Base-by-base conservation (phyloP, 78 protist species). In the Acrasis kona region DNA sequence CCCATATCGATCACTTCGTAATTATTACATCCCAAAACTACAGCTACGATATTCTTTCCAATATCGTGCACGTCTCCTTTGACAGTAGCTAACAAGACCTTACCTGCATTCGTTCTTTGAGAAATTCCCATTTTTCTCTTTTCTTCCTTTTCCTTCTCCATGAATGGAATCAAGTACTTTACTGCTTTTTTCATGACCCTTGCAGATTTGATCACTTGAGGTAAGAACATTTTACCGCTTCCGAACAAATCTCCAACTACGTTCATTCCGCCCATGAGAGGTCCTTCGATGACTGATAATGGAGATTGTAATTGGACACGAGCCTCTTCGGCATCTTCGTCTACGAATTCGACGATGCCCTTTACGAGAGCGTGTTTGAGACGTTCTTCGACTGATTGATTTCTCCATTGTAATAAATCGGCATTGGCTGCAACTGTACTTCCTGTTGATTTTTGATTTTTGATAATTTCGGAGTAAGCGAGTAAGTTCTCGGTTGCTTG, bases 21-120 rank as follows among this genome's bases (percentile, higher is more conserved):
- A 87, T 94, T 93, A 86, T 96, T 97, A 86, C 99, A 97, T 64
- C 94, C 95, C 31, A 97, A 86, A 65, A 96, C 98, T 28, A 94
- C 97, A 58, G 92, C 97, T 10, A 95, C 98, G 35, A 97, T 97
- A 77, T 95, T 95, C 94, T 97, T 97, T 73, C 99, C 99, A 41
- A 97, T 97, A 78, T 97, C 99, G 84, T 97, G 99, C 12, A 97
- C 99, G 77, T 97, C 99, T 31, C 99, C 99, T 88, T 95, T 94
- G 65, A 95, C 99, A 28, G 99, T 96, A 5, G 99, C 97, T 39
- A 96, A 19, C 5, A 96, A 74, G n/a, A 94, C 70, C 1, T 70
- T 82, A 50, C 77, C 78, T 30, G 42, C 79, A 12, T 27, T 3
- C 5, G 6, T 3, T 6, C 4, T 5, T 28, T 39, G 61, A 3